Percentiles rank a stretch among this genome's conserved stretches.
Evolutionary conservation across 768 basidiomycete genomes (phyloP).

Genomic region (Trametes punicea): DNA sequence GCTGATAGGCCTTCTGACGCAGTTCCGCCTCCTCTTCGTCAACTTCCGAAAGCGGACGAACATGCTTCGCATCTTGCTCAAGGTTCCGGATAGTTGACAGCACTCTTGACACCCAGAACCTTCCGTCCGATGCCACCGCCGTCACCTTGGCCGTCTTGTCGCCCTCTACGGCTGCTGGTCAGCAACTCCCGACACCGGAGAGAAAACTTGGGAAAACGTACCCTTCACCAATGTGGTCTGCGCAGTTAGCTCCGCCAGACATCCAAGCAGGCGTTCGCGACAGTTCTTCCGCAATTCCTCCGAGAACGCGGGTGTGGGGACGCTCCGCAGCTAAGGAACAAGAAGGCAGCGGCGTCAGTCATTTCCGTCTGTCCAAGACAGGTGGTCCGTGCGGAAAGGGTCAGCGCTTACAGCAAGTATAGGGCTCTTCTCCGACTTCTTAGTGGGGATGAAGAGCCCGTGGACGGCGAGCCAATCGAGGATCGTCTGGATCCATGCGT

Average conservation of each 20-base stretch:
- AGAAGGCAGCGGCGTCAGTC: slow-evolving; percentile 5
- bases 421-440: slow-evolving; percentile 64
- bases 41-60: slow-evolving; percentile 45
- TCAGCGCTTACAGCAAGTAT: slow-evolving; percentile 52
- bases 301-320: slow-evolving; percentile 68
- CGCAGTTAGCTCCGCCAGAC: slow-evolving; percentile 69
- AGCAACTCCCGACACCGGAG: not conserved
- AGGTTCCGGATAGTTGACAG: slow-evolving; percentile 53
- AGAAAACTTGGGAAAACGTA: slow-evolving; percentile 26
- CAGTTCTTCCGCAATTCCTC: slow-evolving; percentile 66
- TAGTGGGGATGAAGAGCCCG: slow-evolving; percentile 75
- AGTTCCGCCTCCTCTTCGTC: slow-evolving; percentile 55
- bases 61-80: slow-evolving; percentile 69
- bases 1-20: slow-evolving; percentile 43
- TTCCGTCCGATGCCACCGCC: slow-evolving; percentile 66
- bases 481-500: slow-evolving; percentile 69
- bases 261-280: slow-evolving; percentile 65
- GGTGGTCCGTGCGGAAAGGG: not conserved
- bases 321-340: slow-evolving; percentile 49
- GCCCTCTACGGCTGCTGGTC: slow-evolving; percentile 29
- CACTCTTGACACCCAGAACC: slow-evolving; percentile 75
- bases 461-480: slow-evolving; percentile 82
- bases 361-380: not conserved
- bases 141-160: slow-evolving; percentile 53
- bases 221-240: slow-evolving; percentile 53